Percentiles rank a stretch among this genome's conserved stretches.
Conservation (phyloP, 805 yeast genomes). For the Huiozyma naganishii region DNA sequence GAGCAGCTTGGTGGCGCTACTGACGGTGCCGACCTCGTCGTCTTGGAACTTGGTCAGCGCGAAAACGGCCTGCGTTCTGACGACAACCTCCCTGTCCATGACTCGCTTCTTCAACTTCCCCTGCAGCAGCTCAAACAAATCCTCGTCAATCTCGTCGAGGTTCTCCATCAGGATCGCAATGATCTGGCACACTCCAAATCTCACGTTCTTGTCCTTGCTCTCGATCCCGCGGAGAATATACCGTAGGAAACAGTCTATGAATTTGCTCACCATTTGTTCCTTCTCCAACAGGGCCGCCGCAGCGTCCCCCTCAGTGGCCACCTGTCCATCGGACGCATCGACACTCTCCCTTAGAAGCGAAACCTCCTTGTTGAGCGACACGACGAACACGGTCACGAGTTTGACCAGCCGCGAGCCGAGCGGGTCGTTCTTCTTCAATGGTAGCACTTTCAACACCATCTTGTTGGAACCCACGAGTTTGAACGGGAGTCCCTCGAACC, state of each 20-base stretch:
- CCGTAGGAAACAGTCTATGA: conserved; percentile 49
- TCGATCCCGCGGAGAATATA: conserved; percentile 71
- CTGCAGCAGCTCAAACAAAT: conserved; percentile 51
- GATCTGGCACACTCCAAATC: conserved; percentile 71
- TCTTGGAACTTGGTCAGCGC: conserved; percentile 72
- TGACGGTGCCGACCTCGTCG: conserved; percentile 31
- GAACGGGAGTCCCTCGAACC: too few species aligned
- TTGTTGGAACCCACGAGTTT: conserved; percentile 42
- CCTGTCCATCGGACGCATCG: conserved; percentile 11
- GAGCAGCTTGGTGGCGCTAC: conserved; percentile 38
- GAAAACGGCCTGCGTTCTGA: conserved; percentile 76
- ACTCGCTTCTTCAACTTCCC: conserved; percentile 53
- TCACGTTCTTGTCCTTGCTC: conserved; percentile 62
- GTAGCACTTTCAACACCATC: conserved; percentile 53
- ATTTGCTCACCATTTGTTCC: conserved; percentile 37
- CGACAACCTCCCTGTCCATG: conserved; percentile 63
- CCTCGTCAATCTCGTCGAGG: conserved; percentile 66
- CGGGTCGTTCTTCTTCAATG: conserved; percentile 56
- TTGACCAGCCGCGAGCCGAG: conserved; percentile 71
- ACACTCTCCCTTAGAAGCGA: conserved; percentile 16
- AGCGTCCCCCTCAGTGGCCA: too few species aligned
- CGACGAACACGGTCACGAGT: conserved; percentile 49
- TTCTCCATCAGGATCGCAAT: conserved; percentile 61
- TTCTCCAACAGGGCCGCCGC: conserved; percentile 18
- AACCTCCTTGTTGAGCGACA: conserved; percentile 30